Evolutionary conservation across 2,329 filamentous ascomycete species (phyloP), one percentile per base, ranked within the genome.

Genomic region (Exserohilum turcica): DNA sequence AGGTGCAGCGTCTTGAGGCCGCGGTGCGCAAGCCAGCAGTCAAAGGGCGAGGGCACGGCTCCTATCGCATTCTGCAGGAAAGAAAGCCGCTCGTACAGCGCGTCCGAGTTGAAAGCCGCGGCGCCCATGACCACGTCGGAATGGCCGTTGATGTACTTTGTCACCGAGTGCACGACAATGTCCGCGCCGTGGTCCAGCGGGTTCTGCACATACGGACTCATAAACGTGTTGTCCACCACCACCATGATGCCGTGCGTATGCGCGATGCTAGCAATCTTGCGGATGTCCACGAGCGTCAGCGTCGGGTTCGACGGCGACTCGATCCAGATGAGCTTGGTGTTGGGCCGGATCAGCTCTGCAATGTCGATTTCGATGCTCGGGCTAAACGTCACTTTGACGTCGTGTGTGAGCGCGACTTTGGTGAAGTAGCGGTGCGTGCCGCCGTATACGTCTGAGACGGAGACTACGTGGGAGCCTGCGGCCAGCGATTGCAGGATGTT

Each of bases 71-170:
- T 99, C 76, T 99, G 94, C 33, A 99, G 84, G 82, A 97, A 99
- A 45, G 85, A 81, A 18, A 99, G 84, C 36, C 90, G 86, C 59
- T 87, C 80, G 72, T 87, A 86, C 64, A 99, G 82, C 15, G 86
- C 83, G 51, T 91, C 86, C 27, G 88, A 90, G 83, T 97, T 97
- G 84, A 96, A 95, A 44, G 94, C 94, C 40, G 92, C 93, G 27
- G 94, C 89, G 62, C 94, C 94, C 94, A 99, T 99, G 67, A 97
- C 87, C 7, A 99, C 94, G 75, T 99, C 94, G 2, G 83, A 86
- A 80, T 99, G 94, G 44, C 94, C 94, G 76, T 97, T 97, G 80
- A 99, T 97, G 79, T 97, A 99, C 80, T 99, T 99, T 38, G 94
- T 99, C 50, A 99, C 94, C 49, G 88, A 92, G 82, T 97, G 93